Base-by-base conservation (phyloP, 192 early-diverging fungal species). In the Diversispora eburnea region DNA sequence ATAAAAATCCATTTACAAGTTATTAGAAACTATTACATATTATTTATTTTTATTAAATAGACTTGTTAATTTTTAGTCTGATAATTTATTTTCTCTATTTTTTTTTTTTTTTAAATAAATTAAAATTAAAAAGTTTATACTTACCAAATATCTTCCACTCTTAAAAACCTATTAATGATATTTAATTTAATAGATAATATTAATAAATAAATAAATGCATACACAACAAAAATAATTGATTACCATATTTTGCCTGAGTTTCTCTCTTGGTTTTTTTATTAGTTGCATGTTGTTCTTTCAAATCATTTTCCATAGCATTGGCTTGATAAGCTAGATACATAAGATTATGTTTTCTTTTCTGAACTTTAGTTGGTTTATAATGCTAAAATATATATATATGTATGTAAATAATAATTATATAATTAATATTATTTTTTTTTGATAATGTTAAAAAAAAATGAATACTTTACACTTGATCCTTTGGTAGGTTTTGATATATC, bases 341-440 rank as follows among this genome's bases (percentile, higher is more conserved):
- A 69, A 92, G 86, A 69, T 93, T 93, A 80, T 92, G 86, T 69
- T 88, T 91, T 49, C 85, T 85, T 72, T 89, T 91, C 74, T 91
- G 89, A 69, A 76, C 75, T 48, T 79, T 78, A 60, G 80, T 82
- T 12, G 85, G 84, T 69, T 85, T 80, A 67, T 85, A 77, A 58
- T 83, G 81, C 80, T 86, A 76, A 15, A 66, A 22, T 59, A 59
- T n/a, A 3, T 8, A 70, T 39, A 43, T 3, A 10, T 15, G 20
- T 12, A 48, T n/a, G n/a, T n/a, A n/a, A n/a, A 10, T 51, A 49
- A 46, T 67, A 17, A 25, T 13, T 33, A 8, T 5, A 67, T 51
- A 48, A 17, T 67, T 33, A 45, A 7, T 45, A 64, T 9, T 51
- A 17, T 51, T 9, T 25, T 2, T 3, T 48, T 49, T 13, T 13